Conservation (phyloP, 768 basidiomycete genomes). For the Podaxis rugospora region DNA sequence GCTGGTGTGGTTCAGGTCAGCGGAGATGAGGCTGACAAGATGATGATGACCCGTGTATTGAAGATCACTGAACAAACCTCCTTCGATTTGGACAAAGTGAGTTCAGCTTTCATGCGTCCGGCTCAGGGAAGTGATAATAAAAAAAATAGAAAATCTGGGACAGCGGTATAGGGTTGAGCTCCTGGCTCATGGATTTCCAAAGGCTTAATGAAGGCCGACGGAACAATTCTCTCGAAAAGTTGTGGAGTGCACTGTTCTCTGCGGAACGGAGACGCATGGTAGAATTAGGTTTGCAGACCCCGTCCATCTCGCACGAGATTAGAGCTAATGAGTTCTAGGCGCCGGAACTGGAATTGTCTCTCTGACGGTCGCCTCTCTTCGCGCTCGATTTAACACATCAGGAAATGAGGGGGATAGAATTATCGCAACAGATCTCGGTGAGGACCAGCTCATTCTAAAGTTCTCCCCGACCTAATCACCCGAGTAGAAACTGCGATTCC, state of each 20-base stretch:
- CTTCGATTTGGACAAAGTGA: slow-evolving; percentile 91
- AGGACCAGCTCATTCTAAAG: slow-evolving; percentile 15
- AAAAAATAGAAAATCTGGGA: slow-evolving; percentile 90
- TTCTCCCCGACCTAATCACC: neutral
- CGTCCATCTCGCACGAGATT: neutral
- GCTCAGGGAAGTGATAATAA: slow-evolving; percentile 23
- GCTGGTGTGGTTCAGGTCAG: slow-evolving; percentile 16
- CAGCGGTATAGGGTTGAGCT: slow-evolving; percentile 81
- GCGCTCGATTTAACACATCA: slow-evolving; percentile 26
- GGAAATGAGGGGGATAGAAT: slow-evolving; percentile 19
- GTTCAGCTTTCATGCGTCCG: slow-evolving; percentile 13
- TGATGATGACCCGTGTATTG: slow-evolving; percentile 22
- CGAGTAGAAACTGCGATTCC: slow-evolving; percentile 60
- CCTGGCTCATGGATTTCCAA: slow-evolving; percentile 58
- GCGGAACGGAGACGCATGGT: slow-evolving; percentile 40
- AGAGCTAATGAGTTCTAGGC: slow-evolving; percentile 37
- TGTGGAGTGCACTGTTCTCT: slow-evolving; percentile 37
- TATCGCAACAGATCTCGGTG: slow-evolving; percentile 69
- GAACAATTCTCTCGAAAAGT: slow-evolving; percentile 6
- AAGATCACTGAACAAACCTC: slow-evolving; percentile 75
- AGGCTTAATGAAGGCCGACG: slow-evolving; percentile 8
- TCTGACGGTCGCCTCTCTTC: slow-evolving; percentile 55
- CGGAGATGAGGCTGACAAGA: neutral
- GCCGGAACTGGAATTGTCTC: slow-evolving; percentile 85
- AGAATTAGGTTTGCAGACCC: slow-evolving; percentile 56